A percentile compares a stretch with the other conserved stretches of the same genome.
Conservation (phyloP, 2,329 filamentous ascomycete species). For the Cladosporium phlei region DNA sequence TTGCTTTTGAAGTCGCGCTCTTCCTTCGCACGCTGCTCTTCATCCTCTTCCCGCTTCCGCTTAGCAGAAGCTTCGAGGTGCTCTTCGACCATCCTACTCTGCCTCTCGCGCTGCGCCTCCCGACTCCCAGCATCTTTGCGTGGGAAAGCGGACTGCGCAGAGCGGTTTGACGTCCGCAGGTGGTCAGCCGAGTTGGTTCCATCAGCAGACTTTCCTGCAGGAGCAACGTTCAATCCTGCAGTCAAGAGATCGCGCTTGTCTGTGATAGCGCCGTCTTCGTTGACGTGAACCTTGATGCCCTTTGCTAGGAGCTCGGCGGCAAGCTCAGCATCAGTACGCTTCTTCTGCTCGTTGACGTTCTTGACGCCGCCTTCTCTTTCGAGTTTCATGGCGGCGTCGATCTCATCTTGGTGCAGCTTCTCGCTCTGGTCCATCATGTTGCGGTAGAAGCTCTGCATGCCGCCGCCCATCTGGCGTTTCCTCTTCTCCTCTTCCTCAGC, state of each 20-base stretch:
- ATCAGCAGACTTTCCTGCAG: slow-evolving; percentile 20
- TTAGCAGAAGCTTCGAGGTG: slow-evolving; percentile 72
- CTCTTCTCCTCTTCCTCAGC: slow-evolving; percentile 63
- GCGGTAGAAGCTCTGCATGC: slow-evolving; percentile 73
- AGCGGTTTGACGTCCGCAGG: slow-evolving; percentile 25
- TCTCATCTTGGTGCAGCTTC: slow-evolving; percentile 61
- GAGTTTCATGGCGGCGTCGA: slow-evolving; percentile 57
- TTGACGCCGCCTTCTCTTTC: slow-evolving; percentile 30
- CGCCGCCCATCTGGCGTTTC: slow-evolving; percentile 59
- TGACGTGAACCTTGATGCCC: slow-evolving; percentile 62
- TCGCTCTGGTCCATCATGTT: slow-evolving; percentile 68
- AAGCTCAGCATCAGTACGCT: slow-evolving; percentile 53
- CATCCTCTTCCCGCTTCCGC: slow-evolving; percentile 63
- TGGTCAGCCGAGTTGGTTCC: slow-evolving; percentile 26
- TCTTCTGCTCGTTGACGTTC: slow-evolving; percentile 33
- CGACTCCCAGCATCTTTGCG: slow-evolving; percentile 43
- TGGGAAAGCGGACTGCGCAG: slow-evolving; percentile 24
- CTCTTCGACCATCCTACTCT: slow-evolving; percentile 72
- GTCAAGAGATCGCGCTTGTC: slow-evolving; percentile 76
- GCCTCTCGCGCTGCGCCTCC: slow-evolving; percentile 67
- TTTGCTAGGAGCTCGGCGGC: slow-evolving; percentile 63
- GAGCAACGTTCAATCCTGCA: slow-evolving; percentile 68
- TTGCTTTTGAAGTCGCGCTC: slow-evolving; percentile 67
- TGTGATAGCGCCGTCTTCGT: slow-evolving; percentile 77
- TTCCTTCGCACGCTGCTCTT: slow-evolving; percentile 58